Conservation (phyloP, 805 yeast genomes). For the Metschnikowia amazonensis region DNA sequence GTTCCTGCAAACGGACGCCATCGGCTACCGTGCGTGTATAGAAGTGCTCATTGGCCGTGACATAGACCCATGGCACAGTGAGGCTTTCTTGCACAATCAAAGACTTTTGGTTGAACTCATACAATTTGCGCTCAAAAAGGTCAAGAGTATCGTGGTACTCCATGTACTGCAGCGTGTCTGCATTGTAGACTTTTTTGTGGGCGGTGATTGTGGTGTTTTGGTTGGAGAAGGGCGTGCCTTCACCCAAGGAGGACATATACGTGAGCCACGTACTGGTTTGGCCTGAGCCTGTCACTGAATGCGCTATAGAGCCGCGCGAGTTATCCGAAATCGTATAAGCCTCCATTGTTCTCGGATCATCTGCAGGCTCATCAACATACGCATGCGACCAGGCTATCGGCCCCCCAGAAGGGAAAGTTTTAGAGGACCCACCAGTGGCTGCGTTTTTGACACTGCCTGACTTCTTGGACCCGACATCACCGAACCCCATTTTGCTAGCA, state of each 20-base stretch:
- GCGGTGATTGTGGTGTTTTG: conserved; percentile 1
- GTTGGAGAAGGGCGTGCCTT: neutral
- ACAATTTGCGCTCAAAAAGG: conserved; percentile 9
- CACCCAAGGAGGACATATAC: neutral
- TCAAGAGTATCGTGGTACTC: conserved; percentile 4
- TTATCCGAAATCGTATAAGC: neutral
- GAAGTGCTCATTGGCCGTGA: conserved; percentile 3
- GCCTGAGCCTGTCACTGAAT: neutral
- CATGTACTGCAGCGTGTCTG: conserved; percentile 8
- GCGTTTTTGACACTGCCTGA: neutral
- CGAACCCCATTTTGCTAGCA: neutral
- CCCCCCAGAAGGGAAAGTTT: neutral
- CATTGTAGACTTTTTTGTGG: conserved; percentile 7
- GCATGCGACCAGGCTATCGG: neutral
- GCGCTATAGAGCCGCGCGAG: neutral
- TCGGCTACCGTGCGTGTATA: conserved; percentile 1
- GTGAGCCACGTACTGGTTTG: neutral
- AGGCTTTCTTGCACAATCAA: conserved; percentile 3
- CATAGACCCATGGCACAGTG: neutral
- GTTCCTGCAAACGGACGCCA: conserved; percentile 1
- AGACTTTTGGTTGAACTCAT: conserved; percentile 6
- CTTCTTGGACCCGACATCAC: neutral
- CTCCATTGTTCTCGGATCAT: neutral
- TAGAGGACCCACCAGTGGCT: neutral
- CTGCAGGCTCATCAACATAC: neutral